Evolutionary conservation across 495 filamentous ascomycete genomes (phyloP), one percentile per base, ranked within the genome.

Genomic region (Hyaloscypha bicolor): DNA sequence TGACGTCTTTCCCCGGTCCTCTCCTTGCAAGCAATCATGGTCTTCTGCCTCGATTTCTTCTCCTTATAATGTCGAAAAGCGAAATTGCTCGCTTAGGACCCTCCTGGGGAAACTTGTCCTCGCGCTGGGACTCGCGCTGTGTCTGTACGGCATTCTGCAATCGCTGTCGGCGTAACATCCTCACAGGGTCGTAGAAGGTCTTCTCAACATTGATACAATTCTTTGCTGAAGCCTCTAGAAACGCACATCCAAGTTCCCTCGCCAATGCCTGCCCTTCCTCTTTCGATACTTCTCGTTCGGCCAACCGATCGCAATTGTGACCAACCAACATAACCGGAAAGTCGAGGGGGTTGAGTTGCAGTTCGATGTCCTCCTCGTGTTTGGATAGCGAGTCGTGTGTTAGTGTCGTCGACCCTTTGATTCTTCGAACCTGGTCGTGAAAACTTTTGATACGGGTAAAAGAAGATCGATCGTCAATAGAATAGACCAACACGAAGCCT

Each of bases 151-250:
- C 16, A 16, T 14, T 12, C 42, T 14, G 16, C 42, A 48, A 4
- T 4, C 22, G n/a, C 25, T 56, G 53, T 56, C 53, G 53, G 53
- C 53, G 53, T 8, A 56, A 8, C 0, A 6, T 30, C 9, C 57
- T 32, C 9, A 99, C 95, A 14, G 98, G 94, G 72, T 99, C 95
- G 79, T 96, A 97, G 76, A 99, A 99, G 2, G 94, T 94, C 82
- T 94, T 96, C 75, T 98, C 95, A 37, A 99, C 95, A 73, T 99
- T 98, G 81, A 97, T 91, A 81, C 94, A 97, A 74, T 96, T 97
- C 81, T 97, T 97, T 22, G 95, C 95, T 14, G 94, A 97, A 3
- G 94, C 94, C 77, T 98, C 95, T 64, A 97, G 93, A 73, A 97
- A 99, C 65, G 97, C 94, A 78, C 95, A 99, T 59, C 91, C 92